phyloP scores from a whole-genome alignment of 768 basidiomycete species.

The Boletus subcaerulescens region DNA sequence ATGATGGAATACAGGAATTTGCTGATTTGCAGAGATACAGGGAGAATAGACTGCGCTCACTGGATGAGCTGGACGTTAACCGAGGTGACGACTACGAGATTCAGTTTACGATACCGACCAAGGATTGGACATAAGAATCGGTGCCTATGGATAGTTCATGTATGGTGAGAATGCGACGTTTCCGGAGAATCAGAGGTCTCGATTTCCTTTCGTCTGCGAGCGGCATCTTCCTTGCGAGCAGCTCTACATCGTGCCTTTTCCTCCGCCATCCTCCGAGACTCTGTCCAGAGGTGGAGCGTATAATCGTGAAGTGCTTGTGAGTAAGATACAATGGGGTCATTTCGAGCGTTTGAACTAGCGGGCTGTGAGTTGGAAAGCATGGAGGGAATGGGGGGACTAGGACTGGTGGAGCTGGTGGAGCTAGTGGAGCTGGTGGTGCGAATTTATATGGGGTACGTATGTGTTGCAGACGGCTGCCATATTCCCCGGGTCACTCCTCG shows the following conservation, averaged over 20 bases:
- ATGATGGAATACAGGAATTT: constrained; percentile 15
- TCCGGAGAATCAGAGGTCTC: constrained; percentile 3
- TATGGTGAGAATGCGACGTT: constrained; percentile 8
- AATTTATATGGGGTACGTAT: constrained; percentile 28
- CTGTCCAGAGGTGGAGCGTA: constrained; percentile 64
- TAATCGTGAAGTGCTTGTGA: constrained; percentile 66
- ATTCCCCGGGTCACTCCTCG: constrained; percentile 24
- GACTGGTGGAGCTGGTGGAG: constrained; percentile 7
- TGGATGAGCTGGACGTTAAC: constrained; percentile 15
- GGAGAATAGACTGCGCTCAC: constrained; percentile 10
- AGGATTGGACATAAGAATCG: not conserved
- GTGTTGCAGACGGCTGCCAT: constrained; percentile 8
- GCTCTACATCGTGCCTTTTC: constrained; percentile 40
- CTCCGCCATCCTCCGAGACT: constrained; percentile 58
- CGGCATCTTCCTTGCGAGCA: constrained; percentile 25
- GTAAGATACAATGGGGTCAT: constrained; percentile 48
- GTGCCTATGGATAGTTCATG: constrained; percentile 12
- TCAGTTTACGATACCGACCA: constrained; percentile 17
- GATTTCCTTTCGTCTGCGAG: constrained; percentile 25
- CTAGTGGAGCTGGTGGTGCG: not conserved
- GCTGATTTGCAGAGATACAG: constrained; percentile 15
- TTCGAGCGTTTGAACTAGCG: constrained; percentile 1
- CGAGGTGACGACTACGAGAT: not conserved
- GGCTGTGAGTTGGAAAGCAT: constrained; percentile 18
- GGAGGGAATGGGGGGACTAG: not conserved